phyloP scores from a whole-genome alignment of 371 early-diverging fungal species.

The Syncephalis plumigaleata region DNA sequence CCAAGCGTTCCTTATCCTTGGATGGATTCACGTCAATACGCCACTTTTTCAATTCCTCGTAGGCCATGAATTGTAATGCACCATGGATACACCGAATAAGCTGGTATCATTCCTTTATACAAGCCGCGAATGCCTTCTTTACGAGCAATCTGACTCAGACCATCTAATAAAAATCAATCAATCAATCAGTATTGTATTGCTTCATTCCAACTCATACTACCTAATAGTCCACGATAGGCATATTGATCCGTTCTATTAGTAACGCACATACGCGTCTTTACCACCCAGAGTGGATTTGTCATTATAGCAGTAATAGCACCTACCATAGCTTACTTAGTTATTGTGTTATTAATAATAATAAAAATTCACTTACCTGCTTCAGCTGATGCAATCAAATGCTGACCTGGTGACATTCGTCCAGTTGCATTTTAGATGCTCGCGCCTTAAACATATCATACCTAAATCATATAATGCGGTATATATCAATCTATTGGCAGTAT shows the following conservation, averaged over 20 bases:
- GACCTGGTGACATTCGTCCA: slow-evolving; percentile 36
- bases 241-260: slow-evolving; percentile 37
- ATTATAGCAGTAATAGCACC: slow-evolving; percentile 66
- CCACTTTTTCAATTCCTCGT: slow-evolving; percentile 83
- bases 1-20: slow-evolving; percentile 12
- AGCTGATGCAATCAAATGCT: slow-evolving; percentile 73
- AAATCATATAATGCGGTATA: not conserved
- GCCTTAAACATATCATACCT: slow-evolving; percentile 60
- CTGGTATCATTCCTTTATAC: slow-evolving; percentile 78
- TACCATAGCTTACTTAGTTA: slow-evolving; percentile 8
- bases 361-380: slow-evolving; percentile 27
- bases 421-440: slow-evolving; percentile 38
- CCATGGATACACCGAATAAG: slow-evolving; percentile 90
- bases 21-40: slow-evolving; percentile 18
- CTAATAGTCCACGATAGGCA: slow-evolving; percentile 53
- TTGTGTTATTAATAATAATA: not conserved
- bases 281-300: slow-evolving; percentile 89
- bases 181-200: not conserved
- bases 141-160: slow-evolving; percentile 31
- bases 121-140: slow-evolving; percentile 72
- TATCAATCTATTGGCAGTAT: not conserved
- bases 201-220: slow-evolving; percentile 9
- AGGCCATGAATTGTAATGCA: slow-evolving; percentile 91
- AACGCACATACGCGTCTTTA: slow-evolving; percentile 87
- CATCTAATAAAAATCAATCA: slow-evolving; percentile 20